Conservation (phyloP, 192 early-diverging fungal genomes). For the Backusella macrospora region DNA sequence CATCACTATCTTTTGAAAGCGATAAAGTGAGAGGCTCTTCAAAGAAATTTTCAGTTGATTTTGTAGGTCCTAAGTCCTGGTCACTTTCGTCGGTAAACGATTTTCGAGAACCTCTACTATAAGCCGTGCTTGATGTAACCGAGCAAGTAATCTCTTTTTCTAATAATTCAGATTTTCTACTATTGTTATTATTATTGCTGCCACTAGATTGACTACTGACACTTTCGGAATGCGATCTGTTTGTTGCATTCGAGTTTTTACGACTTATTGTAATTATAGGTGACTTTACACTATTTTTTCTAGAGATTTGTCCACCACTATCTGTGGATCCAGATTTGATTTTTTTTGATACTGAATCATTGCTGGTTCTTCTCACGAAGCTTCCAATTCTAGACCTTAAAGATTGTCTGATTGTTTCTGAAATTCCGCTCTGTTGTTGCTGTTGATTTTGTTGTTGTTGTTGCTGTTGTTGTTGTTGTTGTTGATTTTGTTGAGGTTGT, state of each 20-base stretch:
- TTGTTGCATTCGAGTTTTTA: constrained; percentile 11
- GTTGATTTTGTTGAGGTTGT: not conserved
- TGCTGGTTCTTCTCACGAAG: constrained; percentile 15
- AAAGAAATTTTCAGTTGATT: not conserved
- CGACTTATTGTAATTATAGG: constrained; percentile 9
- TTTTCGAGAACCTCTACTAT: not conserved
- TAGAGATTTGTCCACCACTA: not conserved
- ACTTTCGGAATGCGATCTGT: constrained; percentile 8
- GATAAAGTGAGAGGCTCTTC: constrained; percentile 4
- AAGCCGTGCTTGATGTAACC: constrained; percentile 4
- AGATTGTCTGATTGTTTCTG: constrained; percentile 9
- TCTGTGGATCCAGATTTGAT: not conserved
- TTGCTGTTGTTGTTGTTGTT: not conserved
- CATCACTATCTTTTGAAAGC: not conserved
- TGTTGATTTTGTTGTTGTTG: not conserved
- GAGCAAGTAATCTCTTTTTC: constrained; percentile 8
- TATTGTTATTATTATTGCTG: not conserved
- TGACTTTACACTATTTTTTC: not conserved
- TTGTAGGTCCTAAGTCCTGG: not conserved
- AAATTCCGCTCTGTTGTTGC: not conserved
- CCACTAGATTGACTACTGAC: not conserved
- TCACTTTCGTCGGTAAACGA: not conserved
- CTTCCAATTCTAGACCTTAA: constrained; percentile 15
- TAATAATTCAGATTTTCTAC: not conserved
- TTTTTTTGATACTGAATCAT: constrained; percentile 1